Base-by-base conservation (phyloP, 768 basidiomycete genomes). In the Butyriboletus loyo region DNA sequence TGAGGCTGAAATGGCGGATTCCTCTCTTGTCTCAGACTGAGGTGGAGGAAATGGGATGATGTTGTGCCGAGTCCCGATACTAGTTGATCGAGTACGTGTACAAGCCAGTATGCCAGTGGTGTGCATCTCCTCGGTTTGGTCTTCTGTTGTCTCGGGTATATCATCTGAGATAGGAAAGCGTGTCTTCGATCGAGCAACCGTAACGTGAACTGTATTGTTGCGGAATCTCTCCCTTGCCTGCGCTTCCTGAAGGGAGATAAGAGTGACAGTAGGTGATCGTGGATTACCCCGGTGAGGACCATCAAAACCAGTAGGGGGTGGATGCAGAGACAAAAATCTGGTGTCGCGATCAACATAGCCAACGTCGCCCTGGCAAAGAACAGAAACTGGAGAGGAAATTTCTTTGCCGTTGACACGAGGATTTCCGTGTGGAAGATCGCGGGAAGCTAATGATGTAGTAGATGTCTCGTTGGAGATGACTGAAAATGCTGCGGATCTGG, bases 211-310 rank as follows among this genome's bases (percentile, higher is more conserved):
- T 4, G 79, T 78, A n/a, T 69, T 70, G 58, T 75, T 79, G 46
- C 85, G 81, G 40, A 80, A 73, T 45, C 85, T 81, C 63, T 86
- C 77, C 50, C 75, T 70, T 13, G 84, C 87, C 59, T 88, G 82
- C 4, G 89, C 89, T 71, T 92, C 87, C 62, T 90, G 86, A 48
- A 91, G 74, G 5, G 87, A 81, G 45, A 91, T 90, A 35, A 92
- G 77, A 28, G 80, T 74, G 56, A 89, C 84, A 15, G 79, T 70
- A 21, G 83, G 77, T 13, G 79, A 70, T 8, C 69, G 62, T 53
- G 55, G 75, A 47, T 83, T 83, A 37, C 68, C 71, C 80, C 82
- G 84, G 11, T 77, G 80, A n/a, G 77, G 67, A 11, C 63, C 65
- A 41, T 67, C 70, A 25, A 72, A 39, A 58, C 71, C 46, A 60